phyloP scores from a whole-genome alignment of 2,329 filamentous ascomycete species.

The Sarocladiaceae sp. region DNA sequence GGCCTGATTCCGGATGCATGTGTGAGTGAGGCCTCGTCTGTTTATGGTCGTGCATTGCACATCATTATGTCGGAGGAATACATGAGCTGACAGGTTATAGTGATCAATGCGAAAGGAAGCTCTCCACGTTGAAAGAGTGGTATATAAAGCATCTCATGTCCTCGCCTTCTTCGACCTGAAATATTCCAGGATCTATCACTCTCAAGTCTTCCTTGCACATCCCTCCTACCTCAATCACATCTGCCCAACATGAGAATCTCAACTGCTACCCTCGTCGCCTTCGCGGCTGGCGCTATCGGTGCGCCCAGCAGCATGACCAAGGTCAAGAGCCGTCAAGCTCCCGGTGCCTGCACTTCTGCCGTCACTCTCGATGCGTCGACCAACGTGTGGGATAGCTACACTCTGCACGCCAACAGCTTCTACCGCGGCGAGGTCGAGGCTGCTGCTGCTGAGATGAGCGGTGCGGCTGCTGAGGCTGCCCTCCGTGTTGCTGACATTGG shows the following conservation, averaged over 20 bases:
- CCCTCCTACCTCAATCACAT: neutral
- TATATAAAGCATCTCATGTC: neutral
- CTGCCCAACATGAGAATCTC: constrained; percentile 30
- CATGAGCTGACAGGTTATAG: neutral
- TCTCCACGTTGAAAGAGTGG: neutral
- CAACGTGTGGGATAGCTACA: constrained; percentile 34
- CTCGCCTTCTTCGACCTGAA: neutral
- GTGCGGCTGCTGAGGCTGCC: constrained; percentile 25
- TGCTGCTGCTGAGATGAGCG: constrained; percentile 24
- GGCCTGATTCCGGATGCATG: neutral
- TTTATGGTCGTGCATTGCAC: neutral
- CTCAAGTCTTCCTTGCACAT: neutral
- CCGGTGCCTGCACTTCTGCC: constrained; percentile 27
- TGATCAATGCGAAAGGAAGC: neutral
- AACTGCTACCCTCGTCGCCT: constrained; percentile 28
- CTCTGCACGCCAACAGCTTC: constrained; percentile 34
- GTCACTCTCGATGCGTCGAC: constrained; percentile 33
- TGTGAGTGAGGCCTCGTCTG: neutral
- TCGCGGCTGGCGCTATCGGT: constrained; percentile 29
- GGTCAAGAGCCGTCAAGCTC: constrained; percentile 18
- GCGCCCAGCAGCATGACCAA: constrained; percentile 20
- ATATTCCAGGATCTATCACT: neutral
- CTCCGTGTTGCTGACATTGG: constrained; percentile 33
- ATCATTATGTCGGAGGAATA: neutral
- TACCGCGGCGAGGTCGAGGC: constrained; percentile 31